Evolutionary conservation across 768 basidiomycete genomes (phyloP), one percentile per base, ranked within the genome.

Genomic region (Strobilomyces echinocephalus): DNA sequence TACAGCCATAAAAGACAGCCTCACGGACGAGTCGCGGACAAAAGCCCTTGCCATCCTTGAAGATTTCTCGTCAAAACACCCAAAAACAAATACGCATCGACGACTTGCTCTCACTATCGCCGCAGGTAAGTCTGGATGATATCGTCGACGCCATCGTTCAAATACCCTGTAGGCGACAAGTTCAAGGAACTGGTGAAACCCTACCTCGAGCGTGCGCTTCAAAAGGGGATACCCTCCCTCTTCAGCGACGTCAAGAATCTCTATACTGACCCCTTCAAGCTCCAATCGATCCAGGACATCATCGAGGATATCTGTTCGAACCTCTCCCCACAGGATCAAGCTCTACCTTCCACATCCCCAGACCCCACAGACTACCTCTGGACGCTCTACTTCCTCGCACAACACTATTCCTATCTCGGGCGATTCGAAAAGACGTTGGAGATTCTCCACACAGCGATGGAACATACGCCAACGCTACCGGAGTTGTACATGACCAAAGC

Each of bases 321-420:
- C 20, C 69, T 74, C 40, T 64, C 69, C 11, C 63, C 73, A 41
- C 64, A 75, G 35, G 75, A 73, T 48, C 65, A 69, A 26, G 59
- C 65, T 5, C 61, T 60, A 30, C 57, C 63, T 26, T 46, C 60
- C 8, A 49, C 58, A 11, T 55, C 68, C 1, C 54, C 66, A 9
- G 74, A 80, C 8, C 94, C 95, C 1, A 84, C 91, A 5, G 84
- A 82, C 15, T 88, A 95, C 61, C 79, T 98, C 11, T 99, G 97
- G 97, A 85, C 88, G 10, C 81, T 97, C 36, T 98, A 95, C 74
- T 97, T 89, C 77, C 85, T 98, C 46, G 86, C 93, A 0, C 91
- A 95, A 61, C 94, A 95, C 65, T 78, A 91, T 63, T 88, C 90
- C 0, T 81, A 79, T 64, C 73, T 90, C 2, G 75, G 77, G 1